phyloP scores from a whole-genome alignment of 345 rosid species.

The Eucalyptus brandiana region DNA sequence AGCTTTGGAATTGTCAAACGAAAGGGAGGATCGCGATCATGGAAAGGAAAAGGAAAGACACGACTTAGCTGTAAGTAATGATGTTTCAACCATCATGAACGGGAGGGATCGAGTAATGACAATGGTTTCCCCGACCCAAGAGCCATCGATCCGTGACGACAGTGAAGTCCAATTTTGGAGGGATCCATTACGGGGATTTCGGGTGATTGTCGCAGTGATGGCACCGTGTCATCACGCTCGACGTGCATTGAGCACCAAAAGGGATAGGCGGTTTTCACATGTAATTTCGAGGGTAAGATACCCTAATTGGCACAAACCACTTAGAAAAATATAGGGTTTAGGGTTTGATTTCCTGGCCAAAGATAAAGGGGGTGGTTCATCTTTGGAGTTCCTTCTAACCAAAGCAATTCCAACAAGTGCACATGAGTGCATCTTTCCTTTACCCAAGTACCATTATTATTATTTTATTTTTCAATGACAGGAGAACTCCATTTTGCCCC shows the following conservation, averaged over 20 bases:
- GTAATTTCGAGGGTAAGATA: background rate
- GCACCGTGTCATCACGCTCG: background rate
- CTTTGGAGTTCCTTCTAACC: background rate
- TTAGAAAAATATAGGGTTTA: background rate
- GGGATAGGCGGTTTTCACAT: background rate
- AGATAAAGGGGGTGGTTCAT: background rate
- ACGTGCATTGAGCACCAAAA: background rate
- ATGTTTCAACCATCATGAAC: background rate
- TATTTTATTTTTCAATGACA: background rate
- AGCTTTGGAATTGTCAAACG: background rate
- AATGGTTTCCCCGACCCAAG: background rate
- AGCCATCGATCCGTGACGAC: background rate
- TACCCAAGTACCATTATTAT: background rate
- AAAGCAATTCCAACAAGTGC: background rate
- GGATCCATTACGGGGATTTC: background rate
- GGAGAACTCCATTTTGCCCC: background rate
- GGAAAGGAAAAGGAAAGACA: background rate
- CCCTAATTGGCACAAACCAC: background rate
- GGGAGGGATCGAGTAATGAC: background rate
- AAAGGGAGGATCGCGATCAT: background rate
- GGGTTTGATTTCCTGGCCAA: background rate
- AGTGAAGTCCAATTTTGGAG: background rate
- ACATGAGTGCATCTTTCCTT: background rate
- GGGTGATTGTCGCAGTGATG: background rate
- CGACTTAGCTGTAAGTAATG: background rate